phyloP scores from a whole-genome alignment of 78 protist genomes.

The Speleostelium caveatum region DNA sequence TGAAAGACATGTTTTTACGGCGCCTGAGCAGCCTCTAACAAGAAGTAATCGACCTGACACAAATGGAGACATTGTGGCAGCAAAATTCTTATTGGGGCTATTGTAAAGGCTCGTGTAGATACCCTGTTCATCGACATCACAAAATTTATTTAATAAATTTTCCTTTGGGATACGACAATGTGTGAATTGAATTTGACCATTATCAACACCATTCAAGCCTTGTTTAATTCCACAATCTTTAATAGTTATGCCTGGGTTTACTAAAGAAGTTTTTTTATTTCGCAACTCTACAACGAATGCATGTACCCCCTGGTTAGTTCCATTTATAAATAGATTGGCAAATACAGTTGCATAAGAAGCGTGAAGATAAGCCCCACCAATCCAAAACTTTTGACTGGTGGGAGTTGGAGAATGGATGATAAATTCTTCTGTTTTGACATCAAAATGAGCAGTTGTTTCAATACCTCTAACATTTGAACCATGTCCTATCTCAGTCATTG shows the following conservation, averaged over 20 bases:
- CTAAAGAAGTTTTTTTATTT: neutral
- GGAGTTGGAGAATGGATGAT: constrained; percentile 86
- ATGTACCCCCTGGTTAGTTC: constrained; percentile 85
- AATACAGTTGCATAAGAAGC: constrained; percentile 85
- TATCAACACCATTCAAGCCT: constrained; percentile 84
- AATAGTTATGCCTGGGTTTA: constrained; percentile 26
- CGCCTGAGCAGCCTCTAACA: constrained; percentile 10
- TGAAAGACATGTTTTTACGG: constrained; percentile 27
- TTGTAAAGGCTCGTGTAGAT: constrained; percentile 19
- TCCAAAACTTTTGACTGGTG: constrained; percentile 92
- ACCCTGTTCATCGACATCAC: constrained; percentile 81
- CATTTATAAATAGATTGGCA: constrained; percentile 82
- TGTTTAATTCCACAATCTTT: constrained; percentile 79
- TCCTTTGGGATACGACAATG: constrained; percentile 81
- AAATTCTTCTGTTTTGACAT: constrained; percentile 79
- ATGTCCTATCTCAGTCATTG: constrained; percentile 87
- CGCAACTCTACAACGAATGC: constrained; percentile 67
- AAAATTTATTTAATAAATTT: constrained; percentile 54
- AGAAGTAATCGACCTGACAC: constrained; percentile 27
- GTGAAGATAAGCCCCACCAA: constrained; percentile 82
- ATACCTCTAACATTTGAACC: constrained; percentile 74
- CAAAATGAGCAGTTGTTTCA: constrained; percentile 93
- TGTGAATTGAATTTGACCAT: constrained; percentile 77
- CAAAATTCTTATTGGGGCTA: constrained; percentile 20
- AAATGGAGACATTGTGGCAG: constrained; percentile 53